Evolutionary conservation across 2,329 filamentous ascomycete genomes (phyloP), one percentile per base, ranked within the genome.

Genomic region (Ustulina deusta): DNA sequence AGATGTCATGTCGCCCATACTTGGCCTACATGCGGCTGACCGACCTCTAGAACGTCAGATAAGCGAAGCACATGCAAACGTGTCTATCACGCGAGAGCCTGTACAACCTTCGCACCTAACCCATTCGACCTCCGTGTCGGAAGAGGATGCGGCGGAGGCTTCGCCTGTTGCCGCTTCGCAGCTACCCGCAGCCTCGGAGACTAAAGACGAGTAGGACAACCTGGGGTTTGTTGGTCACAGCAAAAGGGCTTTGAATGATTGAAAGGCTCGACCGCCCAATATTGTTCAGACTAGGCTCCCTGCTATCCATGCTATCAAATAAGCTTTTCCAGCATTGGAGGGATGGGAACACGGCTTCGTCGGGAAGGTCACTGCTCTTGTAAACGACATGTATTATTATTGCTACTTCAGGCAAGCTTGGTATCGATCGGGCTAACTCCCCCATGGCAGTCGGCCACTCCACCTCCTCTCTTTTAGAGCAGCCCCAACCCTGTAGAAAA

Each of bases 41-140:
- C 5, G 36, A 2, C 29, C 13, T 32, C 36, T 67, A 87, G 86
- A 88, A 74, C 85, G 85, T 66, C 85, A 87, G 74, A 76, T 88
- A 3, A 76, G 78, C 29, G 85, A 87, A n/a, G 49, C 79, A 13
- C 75, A 79, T n/a, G 75, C 79, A 63, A 69, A 72, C 66, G 56
- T 77, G 63, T 55, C 77, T 5, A 72, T 81, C 7, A 82, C 82
- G n/a, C 79, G 80, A 44, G 85, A 86, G 68, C 85, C 85, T 4
- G 72, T 80, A n/a, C 80, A 83, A 29, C 80, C 81, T 25, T 88
- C 86, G 1, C 80, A 83, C 15, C 77, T 88, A 44, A 82, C 80
- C 10, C 82, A 81, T 17, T 83, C 84, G 2, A 83, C 82, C 17
- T 84, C 83, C 0, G 73, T 80, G 2, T 82, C 78, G 3, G 83